A percentile compares a stretch with the other conserved stretches of the same genome.
Evolutionary conservation across 768 basidiomycete species (phyloP).

Genomic region (Asterophora parasitica): DNA sequence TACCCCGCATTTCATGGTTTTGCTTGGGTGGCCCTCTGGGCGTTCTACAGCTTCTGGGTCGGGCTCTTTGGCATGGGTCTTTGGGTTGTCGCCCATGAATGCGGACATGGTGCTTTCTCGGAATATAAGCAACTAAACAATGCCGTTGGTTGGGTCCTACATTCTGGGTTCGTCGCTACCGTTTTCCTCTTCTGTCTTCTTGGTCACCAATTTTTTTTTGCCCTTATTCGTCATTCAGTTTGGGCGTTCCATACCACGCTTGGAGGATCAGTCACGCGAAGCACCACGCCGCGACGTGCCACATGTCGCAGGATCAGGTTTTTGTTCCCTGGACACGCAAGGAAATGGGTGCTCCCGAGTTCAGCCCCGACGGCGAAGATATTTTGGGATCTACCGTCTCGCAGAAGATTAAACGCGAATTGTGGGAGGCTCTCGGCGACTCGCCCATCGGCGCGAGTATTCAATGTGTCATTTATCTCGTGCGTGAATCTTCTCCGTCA

Average conservation of each 20-base stretch:
- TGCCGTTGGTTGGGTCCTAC: constrained; percentile 75
- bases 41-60: constrained; percentile 58
- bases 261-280: constrained; percentile 83
- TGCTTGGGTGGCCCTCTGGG: constrained; percentile 56
- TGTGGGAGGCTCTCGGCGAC: constrained; percentile 73
- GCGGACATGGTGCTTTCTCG: constrained; percentile 84
- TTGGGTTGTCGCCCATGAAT: constrained; percentile 82
- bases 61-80: constrained; percentile 77
- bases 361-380: constrained; percentile 54
- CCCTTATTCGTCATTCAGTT: constrained; percentile 35
- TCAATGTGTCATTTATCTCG: constrained; percentile 42
- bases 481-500: constrained; percentile 20
- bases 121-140: constrained; percentile 77
- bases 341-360: constrained; percentile 44
- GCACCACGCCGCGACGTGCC: constrained; percentile 79
- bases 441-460: constrained; percentile 57
- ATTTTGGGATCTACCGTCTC: constrained; percentile 47
- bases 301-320: constrained; percentile 81
- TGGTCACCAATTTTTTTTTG: neutral
- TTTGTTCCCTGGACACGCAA: constrained; percentile 75
- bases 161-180: constrained; percentile 52
- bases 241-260: constrained; percentile 85
- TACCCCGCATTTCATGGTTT: constrained; percentile 47
- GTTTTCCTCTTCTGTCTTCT: neutral
- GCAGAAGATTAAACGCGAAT: constrained; percentile 48